Base-by-base conservation (phyloP, 495 filamentous ascomycete genomes). In the Entonaema liquescens region DNA sequence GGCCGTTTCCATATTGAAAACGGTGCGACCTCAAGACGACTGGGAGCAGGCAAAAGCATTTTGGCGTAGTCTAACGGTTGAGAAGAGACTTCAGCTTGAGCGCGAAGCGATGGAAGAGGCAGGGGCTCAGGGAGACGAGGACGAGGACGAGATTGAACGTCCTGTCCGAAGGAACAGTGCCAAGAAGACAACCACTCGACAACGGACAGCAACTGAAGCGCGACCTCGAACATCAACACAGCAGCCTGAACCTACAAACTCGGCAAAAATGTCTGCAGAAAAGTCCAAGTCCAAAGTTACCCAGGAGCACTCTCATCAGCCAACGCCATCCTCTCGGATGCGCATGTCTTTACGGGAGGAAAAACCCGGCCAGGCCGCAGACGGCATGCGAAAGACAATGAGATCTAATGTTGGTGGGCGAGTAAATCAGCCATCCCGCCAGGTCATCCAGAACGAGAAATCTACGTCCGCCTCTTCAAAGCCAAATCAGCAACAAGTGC, bases 41-140 rank as follows among this genome's bases (percentile, higher is more conserved):
- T 91, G 89, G 90, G 84, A 89, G 38, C 78, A 78, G 62, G 84
- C 86, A 17, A 90, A 89, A 73, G 81, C 84, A 3, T 91, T 88
- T 70, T 91, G 88, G 90, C 85, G 82, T 44, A 84, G 84, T 38
- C 78, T 92, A n/a, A 87, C 82, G 35, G 81, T 83, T 17, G 83
- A 88, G 42, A 84, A 84, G 74, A 85, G 86, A 63, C 78, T 82
- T 13, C 82, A 88, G 68, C 77, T 90, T 15, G 88, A 89, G 67
- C 78, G 76, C 13, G 85, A 89, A 67, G 85, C 87, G 28, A 40
- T 76, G 9, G 81, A 83, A 61, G 82, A 83, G 36, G 84, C 81
- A 9, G 83, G 82, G 1, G 78, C 81, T 3, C 79, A 83, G 6
- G 80, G 74, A 1, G 81, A 86, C 53, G 58, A 74, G 21, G 82